Evolutionary conservation across 345 rosid species (phyloP).

Genomic region (Acer campestre): DNA sequence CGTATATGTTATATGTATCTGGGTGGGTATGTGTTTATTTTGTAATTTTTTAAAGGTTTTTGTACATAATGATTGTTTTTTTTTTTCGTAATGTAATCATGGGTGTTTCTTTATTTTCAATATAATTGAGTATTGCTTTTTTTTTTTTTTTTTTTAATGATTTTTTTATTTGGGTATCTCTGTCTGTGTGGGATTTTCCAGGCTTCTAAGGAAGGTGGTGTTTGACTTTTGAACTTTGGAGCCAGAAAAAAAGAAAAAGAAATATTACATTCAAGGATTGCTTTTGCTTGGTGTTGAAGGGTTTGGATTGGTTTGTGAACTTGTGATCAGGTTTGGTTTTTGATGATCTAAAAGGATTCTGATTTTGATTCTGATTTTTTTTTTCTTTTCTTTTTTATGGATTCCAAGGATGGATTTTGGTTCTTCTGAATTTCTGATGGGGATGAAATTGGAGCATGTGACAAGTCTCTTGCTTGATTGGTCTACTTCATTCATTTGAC

Average conservation of each 20-base stretch:
- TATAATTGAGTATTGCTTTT: constrained; percentile 10
- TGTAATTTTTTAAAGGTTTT: constrained; percentile 12
- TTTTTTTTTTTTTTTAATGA: neutral
- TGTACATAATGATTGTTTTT: constrained; percentile 9
- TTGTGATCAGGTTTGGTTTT: constrained; percentile 17
- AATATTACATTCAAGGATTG: no score
- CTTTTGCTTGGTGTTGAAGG: constrained; percentile 7
- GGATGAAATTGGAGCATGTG: constrained; percentile 33
- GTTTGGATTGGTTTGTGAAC: constrained; percentile 24
- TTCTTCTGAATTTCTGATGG: constrained; percentile 10
- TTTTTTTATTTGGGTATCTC: constrained; percentile 33
- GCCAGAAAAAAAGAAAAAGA: neutral
- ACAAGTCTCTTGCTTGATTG: constrained; percentile 23
- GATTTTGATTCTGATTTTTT: neutral
- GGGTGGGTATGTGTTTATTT: constrained; percentile 14
- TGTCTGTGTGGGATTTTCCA: constrained; percentile 41
- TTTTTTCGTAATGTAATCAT: constrained; percentile 21
- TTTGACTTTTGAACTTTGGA: constrained; percentile 48
- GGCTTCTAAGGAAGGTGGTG: constrained; percentile 56
- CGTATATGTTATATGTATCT: neutral
- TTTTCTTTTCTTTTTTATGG: neutral
- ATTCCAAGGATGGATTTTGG: constrained; percentile 25
- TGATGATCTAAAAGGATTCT: constrained; percentile 17
- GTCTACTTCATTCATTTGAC: constrained; percentile 37
- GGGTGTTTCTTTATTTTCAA: constrained; percentile 23